Conservation (phyloP, 176 grass and related monocot genomes). For the Guadua angustifolia region DNA sequence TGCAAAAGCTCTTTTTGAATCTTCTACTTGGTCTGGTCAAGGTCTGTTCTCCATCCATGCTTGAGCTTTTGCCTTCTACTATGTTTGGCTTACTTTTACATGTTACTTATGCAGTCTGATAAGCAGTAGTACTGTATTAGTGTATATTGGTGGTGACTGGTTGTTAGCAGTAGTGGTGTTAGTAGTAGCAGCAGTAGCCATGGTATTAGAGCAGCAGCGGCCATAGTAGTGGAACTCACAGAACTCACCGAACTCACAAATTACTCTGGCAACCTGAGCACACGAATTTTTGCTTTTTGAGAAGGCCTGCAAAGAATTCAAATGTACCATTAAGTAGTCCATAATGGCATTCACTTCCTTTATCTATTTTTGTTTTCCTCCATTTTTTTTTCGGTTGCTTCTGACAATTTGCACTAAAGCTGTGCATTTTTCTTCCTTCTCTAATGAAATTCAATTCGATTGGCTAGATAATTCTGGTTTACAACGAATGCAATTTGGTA, state of each 20-base stretch:
- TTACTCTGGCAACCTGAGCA: neutral
- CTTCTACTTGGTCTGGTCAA: conserved; percentile 71
- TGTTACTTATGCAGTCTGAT: conserved; percentile 2
- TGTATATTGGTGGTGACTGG: neutral
- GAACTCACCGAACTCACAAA: neutral
- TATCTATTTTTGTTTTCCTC: conserved; percentile 6
- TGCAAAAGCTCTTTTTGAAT: conserved; percentile 81
- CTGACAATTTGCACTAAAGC: conserved; percentile 12
- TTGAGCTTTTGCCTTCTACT: conserved; percentile 26
- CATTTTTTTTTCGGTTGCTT: conserved; percentile 17
- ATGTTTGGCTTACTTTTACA: conserved; percentile 3
- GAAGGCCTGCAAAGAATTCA: neutral
- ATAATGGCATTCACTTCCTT: conserved; percentile 3
- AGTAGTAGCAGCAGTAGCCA: neutral
- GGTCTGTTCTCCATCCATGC: conserved; percentile 47
- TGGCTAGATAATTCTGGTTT: conserved; percentile 59
- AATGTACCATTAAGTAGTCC: conserved; percentile 8
- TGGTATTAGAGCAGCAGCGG: neutral
- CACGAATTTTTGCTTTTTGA: neutral
- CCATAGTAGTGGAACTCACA: neutral
- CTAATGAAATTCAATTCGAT: conserved; percentile 33
- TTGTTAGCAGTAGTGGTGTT: conserved; percentile 1
- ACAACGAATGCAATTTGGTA: conserved; percentile 73
- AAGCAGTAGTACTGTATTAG: neutral
- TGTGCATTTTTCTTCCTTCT: conserved; percentile 24